Percentiles rank a stretch among this genome's conserved stretches.
phyloP scores from a whole-genome alignment of 768 basidiomycete genomes.

The Podaxis sp. region DNA sequence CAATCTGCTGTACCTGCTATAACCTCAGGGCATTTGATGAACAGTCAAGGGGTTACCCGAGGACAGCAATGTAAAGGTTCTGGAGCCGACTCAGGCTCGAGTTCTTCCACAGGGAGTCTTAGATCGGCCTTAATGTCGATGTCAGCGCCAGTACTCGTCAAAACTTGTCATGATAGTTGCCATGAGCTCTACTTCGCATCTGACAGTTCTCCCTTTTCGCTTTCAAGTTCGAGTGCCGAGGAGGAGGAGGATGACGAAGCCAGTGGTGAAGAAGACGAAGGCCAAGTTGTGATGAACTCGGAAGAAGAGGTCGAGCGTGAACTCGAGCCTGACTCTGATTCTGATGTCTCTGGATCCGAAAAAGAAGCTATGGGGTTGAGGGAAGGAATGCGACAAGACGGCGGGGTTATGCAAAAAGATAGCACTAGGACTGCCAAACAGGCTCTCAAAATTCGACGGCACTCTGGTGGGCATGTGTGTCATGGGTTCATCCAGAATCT shows the following conservation, averaged over 20 bases:
- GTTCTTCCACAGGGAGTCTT: constrained; percentile 1
- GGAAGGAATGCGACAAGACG: background rate
- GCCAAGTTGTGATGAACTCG: background rate
- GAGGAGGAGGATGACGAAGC: constrained; percentile 1
- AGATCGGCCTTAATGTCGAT: background rate
- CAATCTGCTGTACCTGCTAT: background rate
- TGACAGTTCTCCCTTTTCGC: background rate
- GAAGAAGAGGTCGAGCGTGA: constrained; percentile 13
- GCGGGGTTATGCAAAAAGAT: background rate
- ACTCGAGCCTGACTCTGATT: constrained; percentile 8
- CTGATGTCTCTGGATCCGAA: background rate
- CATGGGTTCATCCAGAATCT: background rate
- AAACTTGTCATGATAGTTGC: background rate
- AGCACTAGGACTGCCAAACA: background rate
- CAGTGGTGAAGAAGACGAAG: background rate
- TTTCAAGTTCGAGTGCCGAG: background rate
- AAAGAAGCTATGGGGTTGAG: background rate
- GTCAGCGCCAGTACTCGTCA: background rate
- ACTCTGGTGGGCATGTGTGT: background rate
- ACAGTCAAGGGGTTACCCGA: background rate
- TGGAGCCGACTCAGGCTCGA: background rate
- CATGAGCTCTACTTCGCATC: background rate
- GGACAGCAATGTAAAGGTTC: background rate
- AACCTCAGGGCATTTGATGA: background rate
- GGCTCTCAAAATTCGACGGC: background rate